Conservation (phyloP, 306 rosid species). For the Malus orientalis region DNA sequence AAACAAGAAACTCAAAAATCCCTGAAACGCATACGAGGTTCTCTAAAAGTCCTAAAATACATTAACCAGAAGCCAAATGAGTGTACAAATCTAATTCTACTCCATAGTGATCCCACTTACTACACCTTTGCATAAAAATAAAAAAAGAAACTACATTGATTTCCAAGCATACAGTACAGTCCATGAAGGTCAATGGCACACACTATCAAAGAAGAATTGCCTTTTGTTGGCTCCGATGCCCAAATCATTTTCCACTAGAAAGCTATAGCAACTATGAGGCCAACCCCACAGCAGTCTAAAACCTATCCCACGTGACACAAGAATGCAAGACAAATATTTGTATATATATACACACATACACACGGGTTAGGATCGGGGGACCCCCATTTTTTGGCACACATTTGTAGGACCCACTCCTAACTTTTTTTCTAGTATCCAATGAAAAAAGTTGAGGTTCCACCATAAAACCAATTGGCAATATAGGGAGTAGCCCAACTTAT, state of each 20-base stretch:
- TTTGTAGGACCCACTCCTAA: neutral
- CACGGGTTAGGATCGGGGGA: too few relatives aligned
- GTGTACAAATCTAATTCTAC: neutral
- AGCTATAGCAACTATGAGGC: neutral
- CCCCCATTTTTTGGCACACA: neutral
- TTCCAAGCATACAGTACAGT: neutral
- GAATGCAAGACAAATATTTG: neutral
- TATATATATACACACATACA: neutral
- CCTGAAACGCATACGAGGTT: neutral
- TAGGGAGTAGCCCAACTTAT: too few relatives aligned
- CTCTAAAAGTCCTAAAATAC: neutral
- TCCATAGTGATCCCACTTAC: neutral
- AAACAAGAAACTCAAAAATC: neutral
- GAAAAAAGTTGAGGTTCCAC: too few relatives aligned
- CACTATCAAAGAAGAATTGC: neutral
- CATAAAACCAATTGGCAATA: too few relatives aligned
- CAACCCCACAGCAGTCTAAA: neutral
- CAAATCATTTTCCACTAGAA: neutral
- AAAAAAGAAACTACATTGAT: neutral
- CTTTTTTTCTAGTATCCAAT: neutral
- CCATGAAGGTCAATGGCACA: neutral
- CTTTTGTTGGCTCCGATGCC: neutral
- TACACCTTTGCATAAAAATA: neutral
- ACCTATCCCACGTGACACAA: neutral
- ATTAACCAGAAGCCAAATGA: neutral